Percentiles rank a stretch among this genome's conserved stretches.
Conservation (phyloP, 768 basidiomycete genomes). For the Lyophyllum atratum region DNA sequence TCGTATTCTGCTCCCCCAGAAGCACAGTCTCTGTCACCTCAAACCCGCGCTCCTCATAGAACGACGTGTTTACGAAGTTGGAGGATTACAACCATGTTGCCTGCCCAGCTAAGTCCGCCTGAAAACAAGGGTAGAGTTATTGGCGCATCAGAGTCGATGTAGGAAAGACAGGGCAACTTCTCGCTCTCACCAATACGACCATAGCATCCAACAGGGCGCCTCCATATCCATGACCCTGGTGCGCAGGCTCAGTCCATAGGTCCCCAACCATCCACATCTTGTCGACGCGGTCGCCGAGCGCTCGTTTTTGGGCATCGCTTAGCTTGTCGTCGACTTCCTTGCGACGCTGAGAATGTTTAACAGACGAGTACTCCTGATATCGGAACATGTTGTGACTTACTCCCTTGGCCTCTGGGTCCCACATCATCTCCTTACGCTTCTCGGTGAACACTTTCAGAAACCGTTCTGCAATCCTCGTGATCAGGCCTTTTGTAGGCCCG, state of each 20-base stretch:
- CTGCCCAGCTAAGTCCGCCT: conserved; percentile 30
- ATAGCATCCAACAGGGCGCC: conserved; percentile 28
- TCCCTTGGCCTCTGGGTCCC: background rate
- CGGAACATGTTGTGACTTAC: background rate
- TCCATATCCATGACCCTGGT: conserved; percentile 32
- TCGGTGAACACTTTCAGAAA: background rate
- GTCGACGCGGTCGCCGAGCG: conserved; percentile 24
- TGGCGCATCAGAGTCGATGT: background rate
- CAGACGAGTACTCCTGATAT: background rate
- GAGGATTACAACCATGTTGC: conserved; percentile 31
- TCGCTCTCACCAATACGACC: conserved; percentile 21
- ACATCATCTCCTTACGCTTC: background rate
- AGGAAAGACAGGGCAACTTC: background rate
- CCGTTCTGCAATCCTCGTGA: background rate
- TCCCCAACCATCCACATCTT: conserved; percentile 31
- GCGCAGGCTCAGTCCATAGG: conserved; percentile 27
- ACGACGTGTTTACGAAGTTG: conserved; percentile 20
- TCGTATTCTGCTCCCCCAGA: conserved; percentile 31
- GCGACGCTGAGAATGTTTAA: conserved; percentile 17
- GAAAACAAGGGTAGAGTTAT: background rate
- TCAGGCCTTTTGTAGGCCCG: background rate
- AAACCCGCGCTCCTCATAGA: conserved; percentile 27
- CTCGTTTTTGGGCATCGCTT: conserved; percentile 18
- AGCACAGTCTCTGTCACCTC: conserved; percentile 20
- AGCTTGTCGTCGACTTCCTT: conserved; percentile 23